Evolutionary conservation across 257 asterid species (phyloP).

Genomic region (Rehmannia glutinosa): DNA sequence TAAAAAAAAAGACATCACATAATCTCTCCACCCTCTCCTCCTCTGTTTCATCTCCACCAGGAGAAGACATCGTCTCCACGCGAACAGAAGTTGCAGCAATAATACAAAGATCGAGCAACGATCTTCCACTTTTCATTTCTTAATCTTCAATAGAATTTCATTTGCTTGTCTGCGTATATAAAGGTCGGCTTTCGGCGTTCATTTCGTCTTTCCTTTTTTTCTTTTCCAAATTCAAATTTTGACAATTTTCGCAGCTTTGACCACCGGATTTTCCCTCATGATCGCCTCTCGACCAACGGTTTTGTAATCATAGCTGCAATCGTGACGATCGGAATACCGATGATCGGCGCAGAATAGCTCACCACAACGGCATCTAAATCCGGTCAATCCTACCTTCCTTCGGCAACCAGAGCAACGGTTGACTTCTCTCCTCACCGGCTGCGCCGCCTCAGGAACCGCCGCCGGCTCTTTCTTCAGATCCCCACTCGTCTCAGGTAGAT

Average conservation of each 20-base stretch:
- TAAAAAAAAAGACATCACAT: background rate
- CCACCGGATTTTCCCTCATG: constrained; percentile 87
- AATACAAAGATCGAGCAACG: constrained; percentile 9
- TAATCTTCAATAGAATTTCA: constrained; percentile 7
- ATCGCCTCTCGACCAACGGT: constrained; percentile 74
- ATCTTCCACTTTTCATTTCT: constrained; percentile 11
- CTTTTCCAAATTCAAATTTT: constrained; percentile 34
- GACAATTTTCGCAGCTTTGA: constrained; percentile 74
- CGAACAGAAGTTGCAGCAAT: constrained; percentile 21
- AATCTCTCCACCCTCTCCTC: constrained; percentile 10
- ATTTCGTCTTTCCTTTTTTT: background rate
- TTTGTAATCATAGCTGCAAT: constrained; percentile 82
- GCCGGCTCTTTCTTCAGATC: constrained; percentile 40
- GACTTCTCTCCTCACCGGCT: constrained; percentile 49
- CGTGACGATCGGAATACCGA: constrained; percentile 90
- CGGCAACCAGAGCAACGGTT: constrained; percentile 78
- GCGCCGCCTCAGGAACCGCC: background rate
- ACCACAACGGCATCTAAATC: constrained; percentile 90
- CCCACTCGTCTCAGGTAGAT: constrained; percentile 27
- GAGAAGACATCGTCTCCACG: constrained; percentile 10
- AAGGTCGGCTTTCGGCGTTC: background rate
- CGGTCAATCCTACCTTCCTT: constrained; percentile 79
- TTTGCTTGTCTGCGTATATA: background rate
- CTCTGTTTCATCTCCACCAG: constrained; percentile 3
- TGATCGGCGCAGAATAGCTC: constrained; percentile 79